These are phyloP conservation scores for Lactifluus piperatus DNA, from an alignment of 768 basidiomycete genomes.

Conservation along the genomic window DNA sequence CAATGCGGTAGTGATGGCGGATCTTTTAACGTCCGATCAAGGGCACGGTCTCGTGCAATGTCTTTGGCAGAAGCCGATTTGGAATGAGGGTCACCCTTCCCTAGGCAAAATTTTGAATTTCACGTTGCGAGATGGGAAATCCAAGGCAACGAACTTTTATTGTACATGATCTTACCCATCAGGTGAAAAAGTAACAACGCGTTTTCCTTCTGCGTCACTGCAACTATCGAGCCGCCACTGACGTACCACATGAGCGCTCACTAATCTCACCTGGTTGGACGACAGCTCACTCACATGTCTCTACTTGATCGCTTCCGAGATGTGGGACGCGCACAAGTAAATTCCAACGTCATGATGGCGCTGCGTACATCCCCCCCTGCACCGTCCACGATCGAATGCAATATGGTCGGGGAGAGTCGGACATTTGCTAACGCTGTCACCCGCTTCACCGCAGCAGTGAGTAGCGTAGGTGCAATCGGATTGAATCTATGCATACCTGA, in stretches of 20 bases:
- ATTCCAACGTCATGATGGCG: conserved; percentile 89
- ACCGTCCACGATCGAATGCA: conserved; percentile 70
- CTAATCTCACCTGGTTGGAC: conserved; percentile 20
- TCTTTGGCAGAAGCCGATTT: conserved; percentile 53
- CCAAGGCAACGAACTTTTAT: conserved; percentile 60
- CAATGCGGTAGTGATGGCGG: conserved; percentile 50
- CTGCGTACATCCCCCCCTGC: conserved; percentile 89
- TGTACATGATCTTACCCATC: conserved; percentile 89
- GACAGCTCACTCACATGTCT: conserved; percentile 19
- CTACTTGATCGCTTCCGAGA: conserved; percentile 30
- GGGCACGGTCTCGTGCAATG: conserved; percentile 46
- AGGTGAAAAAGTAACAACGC: conserved; percentile 85
- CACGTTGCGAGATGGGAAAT: not conserved
- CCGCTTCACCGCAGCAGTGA: conserved; percentile 66
- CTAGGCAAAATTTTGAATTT: conserved; percentile 31
- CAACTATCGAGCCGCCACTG: conserved; percentile 40
- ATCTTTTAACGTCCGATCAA: conserved; percentile 48
- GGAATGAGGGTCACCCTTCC: conserved; percentile 62
- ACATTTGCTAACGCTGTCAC: conserved; percentile 32
- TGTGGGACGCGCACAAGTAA: conserved; percentile 52
- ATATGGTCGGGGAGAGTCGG: conserved; percentile 50
- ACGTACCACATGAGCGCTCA: not conserved
- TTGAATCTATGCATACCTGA: conserved; percentile 57
- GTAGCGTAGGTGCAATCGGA: conserved; percentile 80
- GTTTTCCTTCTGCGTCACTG: conserved; percentile 76